phyloP scores from a whole-genome alignment of 1,139 yeast species.

The Candida labiduridarum region DNA sequence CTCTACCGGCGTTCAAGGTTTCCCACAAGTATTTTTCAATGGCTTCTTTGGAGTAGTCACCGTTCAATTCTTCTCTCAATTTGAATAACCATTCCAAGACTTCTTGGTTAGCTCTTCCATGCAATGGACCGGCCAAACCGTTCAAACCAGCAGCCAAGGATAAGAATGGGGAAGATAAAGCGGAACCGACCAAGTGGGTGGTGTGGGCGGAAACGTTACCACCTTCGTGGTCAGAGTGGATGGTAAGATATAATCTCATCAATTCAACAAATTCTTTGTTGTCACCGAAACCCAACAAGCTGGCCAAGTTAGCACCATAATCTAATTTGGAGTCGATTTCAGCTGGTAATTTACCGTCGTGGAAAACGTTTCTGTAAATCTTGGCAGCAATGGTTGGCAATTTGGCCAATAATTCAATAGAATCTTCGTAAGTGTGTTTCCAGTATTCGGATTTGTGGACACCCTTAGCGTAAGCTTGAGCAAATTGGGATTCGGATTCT shows the following conservation, averaged over 20 bases:
- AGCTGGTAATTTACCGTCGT: constrained; percentile 78
- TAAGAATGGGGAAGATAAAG: constrained; percentile 89
- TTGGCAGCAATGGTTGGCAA: constrained; percentile 92
- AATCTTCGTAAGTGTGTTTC: constrained; percentile 91
- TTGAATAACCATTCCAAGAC: constrained; percentile 91
- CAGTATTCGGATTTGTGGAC: constrained; percentile 87
- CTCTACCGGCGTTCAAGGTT: constrained; percentile 88
- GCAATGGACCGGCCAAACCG: constrained; percentile 98
- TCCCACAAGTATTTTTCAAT: constrained; percentile 91
- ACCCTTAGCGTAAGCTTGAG: constrained; percentile 89
- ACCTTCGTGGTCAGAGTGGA: constrained; percentile 98
- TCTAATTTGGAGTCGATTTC: constrained; percentile 71
- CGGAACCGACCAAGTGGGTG: constrained; percentile 95
- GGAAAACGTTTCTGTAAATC: constrained; percentile 88
- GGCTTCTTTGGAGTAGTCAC: constrained; percentile 71
- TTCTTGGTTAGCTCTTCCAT: constrained; percentile 98
- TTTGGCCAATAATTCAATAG: constrained; percentile 85
- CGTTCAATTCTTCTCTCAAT: constrained; percentile 74
- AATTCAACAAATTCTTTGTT: constrained; percentile 84
- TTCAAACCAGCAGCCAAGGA: constrained; percentile 93
- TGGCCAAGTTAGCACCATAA: constrained; percentile 90
- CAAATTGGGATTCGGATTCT: constrained; percentile 88
- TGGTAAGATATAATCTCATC: constrained; percentile 89
- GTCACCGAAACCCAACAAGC: constrained; percentile 78
- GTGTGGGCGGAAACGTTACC: constrained; percentile 98